Percentiles rank a stretch among this genome's conserved stretches.
Evolutionary conservation across 2,329 filamentous ascomycete genomes (phyloP).

Genomic region (Huntiella decipiens): DNA sequence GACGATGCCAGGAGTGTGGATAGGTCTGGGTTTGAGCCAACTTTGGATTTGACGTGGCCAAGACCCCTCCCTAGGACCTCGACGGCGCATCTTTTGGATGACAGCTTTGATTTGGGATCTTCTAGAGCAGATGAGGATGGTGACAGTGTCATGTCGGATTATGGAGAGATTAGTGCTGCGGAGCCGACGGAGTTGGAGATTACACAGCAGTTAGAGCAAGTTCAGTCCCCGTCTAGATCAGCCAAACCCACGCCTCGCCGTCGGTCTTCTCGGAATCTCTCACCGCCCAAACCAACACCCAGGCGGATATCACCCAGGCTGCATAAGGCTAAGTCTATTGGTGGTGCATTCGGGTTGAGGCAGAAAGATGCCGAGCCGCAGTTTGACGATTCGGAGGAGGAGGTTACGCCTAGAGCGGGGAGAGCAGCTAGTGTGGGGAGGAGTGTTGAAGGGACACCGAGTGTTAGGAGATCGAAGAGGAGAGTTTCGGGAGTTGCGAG

Average conservation of each 20-base stretch:
- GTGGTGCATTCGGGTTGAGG: slow-evolving; percentile 20
- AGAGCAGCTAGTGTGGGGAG: too few relatives aligned
- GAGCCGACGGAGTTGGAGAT: neutral
- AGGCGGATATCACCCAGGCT: slow-evolving; percentile 3
- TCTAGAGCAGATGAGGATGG: neutral
- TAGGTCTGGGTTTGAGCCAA: too few relatives aligned
- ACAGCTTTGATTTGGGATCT: neutral
- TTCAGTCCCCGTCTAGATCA: neutral
- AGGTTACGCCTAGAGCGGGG: too few relatives aligned
- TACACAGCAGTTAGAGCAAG: too few relatives aligned
- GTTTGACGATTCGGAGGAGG: slow-evolving; percentile 33
- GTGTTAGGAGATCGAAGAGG: slow-evolving; percentile 17
- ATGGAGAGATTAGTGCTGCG: neutral
- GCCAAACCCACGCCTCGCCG: neutral
- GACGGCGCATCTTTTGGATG: neutral
- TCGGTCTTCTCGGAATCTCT: slow-evolving; percentile 1
- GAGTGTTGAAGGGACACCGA: too few relatives aligned
- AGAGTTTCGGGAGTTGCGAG: slow-evolving; percentile 17
- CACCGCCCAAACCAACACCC: slow-evolving; percentile 13
- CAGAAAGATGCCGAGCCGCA: slow-evolving; percentile 28
- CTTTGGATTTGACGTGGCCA: too few relatives aligned
- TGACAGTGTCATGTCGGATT: neutral
- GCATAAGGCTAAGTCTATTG: slow-evolving; percentile 11
- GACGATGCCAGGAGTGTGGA: too few relatives aligned
- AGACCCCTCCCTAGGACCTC: too few relatives aligned